A percentile compares a stretch with the other conserved stretches of the same genome.
Conservation (phyloP, 2,329 filamentous ascomycete species). For the Tolypocladium tundrense region DNA sequence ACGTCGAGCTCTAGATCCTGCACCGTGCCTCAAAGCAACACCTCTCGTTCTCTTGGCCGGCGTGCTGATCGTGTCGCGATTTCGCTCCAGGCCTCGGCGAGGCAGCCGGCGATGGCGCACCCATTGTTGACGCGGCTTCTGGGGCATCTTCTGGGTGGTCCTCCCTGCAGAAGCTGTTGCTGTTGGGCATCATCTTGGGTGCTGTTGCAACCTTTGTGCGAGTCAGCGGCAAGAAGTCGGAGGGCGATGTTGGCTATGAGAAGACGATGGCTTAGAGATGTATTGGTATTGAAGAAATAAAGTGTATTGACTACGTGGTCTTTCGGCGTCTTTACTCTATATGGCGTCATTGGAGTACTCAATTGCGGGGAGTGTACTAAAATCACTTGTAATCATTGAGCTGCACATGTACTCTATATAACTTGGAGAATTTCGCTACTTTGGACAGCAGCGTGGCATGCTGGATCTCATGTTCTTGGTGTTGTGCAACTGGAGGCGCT, state of each 20-base stretch:
- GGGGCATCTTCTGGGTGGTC: constrained; percentile 15
- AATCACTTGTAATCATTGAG: background rate
- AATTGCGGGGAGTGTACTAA: background rate
- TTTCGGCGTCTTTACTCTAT: background rate
- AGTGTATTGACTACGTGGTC: background rate
- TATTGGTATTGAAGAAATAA: background rate
- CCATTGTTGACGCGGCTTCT: constrained; percentile 3
- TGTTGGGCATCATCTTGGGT: constrained; percentile 37
- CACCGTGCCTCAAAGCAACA: constrained; percentile 6
- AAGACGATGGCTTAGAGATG: constrained; percentile 31
- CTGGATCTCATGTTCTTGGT: background rate
- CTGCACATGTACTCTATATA: background rate
- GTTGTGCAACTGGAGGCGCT: background rate
- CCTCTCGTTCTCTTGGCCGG: constrained; percentile 12
- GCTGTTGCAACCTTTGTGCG: constrained; percentile 35
- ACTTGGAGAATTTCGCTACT: background rate
- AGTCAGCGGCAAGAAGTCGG: constrained; percentile 21
- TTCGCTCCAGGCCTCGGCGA: constrained; percentile 16
- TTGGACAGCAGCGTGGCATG: background rate
- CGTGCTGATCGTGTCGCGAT: constrained; percentile 23
- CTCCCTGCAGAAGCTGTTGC: constrained; percentile 36
- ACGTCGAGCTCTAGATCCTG: constrained; percentile 62
- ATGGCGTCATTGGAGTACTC: background rate
- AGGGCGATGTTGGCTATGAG: constrained; percentile 25
- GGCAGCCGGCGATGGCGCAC: constrained; percentile 7